phyloP scores from a whole-genome alignment of 108 stramenopile genomes.

The Skeletonema potamos region DNA sequence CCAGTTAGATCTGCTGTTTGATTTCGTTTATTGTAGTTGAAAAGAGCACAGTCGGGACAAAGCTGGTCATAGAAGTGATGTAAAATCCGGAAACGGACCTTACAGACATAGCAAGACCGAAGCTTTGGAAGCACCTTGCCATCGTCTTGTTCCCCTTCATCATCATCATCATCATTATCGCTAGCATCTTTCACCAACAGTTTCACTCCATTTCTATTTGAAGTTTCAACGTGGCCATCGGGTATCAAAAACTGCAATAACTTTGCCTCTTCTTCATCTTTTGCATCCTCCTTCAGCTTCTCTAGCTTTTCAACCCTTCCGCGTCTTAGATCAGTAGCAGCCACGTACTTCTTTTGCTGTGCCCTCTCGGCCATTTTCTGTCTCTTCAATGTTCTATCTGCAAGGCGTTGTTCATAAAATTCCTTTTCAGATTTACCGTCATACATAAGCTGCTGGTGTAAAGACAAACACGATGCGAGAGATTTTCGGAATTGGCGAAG shows the following conservation, averaged over 20 bases:
- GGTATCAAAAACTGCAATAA: slow-evolving; percentile 59
- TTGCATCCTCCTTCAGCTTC: slow-evolving; percentile 50
- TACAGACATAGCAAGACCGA: slow-evolving; percentile 89
- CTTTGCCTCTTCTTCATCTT: slow-evolving; percentile 66
- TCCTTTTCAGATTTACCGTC: slow-evolving; percentile 59
- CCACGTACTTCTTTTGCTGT: slow-evolving; percentile 72
- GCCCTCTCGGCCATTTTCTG: slow-evolving; percentile 68
- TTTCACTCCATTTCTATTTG: neutral
- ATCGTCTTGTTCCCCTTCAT: slow-evolving; percentile 3
- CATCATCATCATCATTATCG: neutral
- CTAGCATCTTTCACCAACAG: slow-evolving; percentile 22
- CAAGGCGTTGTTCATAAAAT: slow-evolving; percentile 41
- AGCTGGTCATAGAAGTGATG: slow-evolving; percentile 92
- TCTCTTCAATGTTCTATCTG: slow-evolving; percentile 60
- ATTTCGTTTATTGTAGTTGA: slow-evolving; percentile 84
- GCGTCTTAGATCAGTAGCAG: slow-evolving; percentile 59
- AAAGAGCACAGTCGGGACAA: slow-evolving; percentile 80
- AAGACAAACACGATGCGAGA: slow-evolving; percentile 53
- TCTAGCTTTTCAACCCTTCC: slow-evolving; percentile 72
- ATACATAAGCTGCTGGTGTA: slow-evolving; percentile 68
- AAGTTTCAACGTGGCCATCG: slow-evolving; percentile 76
- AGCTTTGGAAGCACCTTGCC: slow-evolving; percentile 61
- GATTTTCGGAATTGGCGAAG: slow-evolving; percentile 78
- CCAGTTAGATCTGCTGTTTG: slow-evolving; percentile 59
- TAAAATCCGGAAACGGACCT: slow-evolving; percentile 72